A percentile compares a stretch with the other conserved stretches of the same genome.
Conservation (phyloP, 805 yeast species). For the Metschnikowia shivogae region DNA sequence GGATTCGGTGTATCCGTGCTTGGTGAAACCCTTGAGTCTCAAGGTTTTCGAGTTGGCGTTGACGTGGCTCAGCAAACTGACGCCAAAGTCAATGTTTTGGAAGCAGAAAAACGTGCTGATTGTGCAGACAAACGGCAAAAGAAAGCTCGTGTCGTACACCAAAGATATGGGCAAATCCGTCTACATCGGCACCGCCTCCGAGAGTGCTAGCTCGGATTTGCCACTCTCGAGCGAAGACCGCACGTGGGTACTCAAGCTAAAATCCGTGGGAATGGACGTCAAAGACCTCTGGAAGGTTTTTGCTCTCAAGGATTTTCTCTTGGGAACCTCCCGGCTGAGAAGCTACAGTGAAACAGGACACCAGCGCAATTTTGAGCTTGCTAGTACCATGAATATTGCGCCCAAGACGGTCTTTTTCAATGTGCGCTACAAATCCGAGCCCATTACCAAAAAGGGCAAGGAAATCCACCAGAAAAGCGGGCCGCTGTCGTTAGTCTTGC, state of each 20-base stretch:
- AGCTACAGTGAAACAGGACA: conserved; percentile 8
- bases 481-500: conserved; percentile 20
- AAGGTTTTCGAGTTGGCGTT: conserved; percentile 59
- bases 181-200: conserved; percentile 21
- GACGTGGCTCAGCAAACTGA: conserved; percentile 67
- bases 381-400: conserved; percentile 16
- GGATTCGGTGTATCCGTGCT: conserved; percentile 61
- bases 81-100: conserved; percentile 75
- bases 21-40: conserved; percentile 63
- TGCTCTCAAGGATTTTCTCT: conserved; percentile 63
- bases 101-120: conserved; percentile 35
- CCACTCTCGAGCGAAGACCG: conserved; percentile 60
- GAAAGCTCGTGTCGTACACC: conserved; percentile 24
- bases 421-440: conserved; percentile 35
- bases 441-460: conserved; percentile 14
- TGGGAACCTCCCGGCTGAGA: conserved; percentile 26
- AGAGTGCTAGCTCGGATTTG: conserved; percentile 11
- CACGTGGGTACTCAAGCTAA: conserved; percentile 67
- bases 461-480: neutral
- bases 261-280: conserved; percentile 68
- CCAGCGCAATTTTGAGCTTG: conserved; percentile 16
- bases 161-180: conserved; percentile 37
- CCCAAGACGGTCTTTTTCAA: conserved; percentile 40
- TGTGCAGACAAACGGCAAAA: conserved; percentile 15
- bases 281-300: conserved; percentile 81